Base-by-base conservation (phyloP, 75 land plant species). In the Cupressus sempervirens region DNA sequence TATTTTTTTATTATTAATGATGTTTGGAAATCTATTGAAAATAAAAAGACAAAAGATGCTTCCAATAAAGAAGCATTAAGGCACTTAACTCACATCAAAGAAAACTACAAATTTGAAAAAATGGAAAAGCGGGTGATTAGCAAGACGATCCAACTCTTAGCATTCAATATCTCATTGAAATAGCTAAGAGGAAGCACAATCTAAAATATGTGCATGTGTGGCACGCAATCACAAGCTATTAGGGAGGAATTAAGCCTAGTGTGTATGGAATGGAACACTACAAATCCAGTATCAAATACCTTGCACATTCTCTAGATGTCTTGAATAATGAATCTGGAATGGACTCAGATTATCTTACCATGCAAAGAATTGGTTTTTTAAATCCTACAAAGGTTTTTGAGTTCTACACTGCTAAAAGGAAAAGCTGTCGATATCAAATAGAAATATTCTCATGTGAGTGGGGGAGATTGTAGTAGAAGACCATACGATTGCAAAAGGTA, bases 1-100 rank as follows among this genome's bases (percentile, higher is more conserved):
- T 94, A 91, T 56, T 96, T 97, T 77, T 90, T 97, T 73, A 96
- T 97, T 68, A 96, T 97, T 68, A 98, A 96, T 86, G 99, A 97
- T 87, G 98, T 98, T 0, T 97, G 99, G 99, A 98, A 97, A 82
- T 94, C 96, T 23, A 93, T 94, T 41, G 93, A 87, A 13, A 80
- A 93, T 83, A 67, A 83, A 77, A 41, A 30, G 4, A 54, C 43
- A 13, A 70, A 56, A 50, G 58, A 85, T 13, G 40, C 79, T 29
- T 67, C 86, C 18, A 72, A 81, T 48, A 67, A 73, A 52, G n/a
- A 35, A 85, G 91, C 94, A 72, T 92, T 94, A n/a, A 95, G 91
- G 85, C 76, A 91, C 54, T 83, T 91, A 58, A 86, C 88, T 3
- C 89, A 83, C 29, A 93, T 96, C 32, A 96, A 92, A 82, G 98